Percentiles rank a stretch among this genome's conserved stretches.
These are phyloP conservation scores for Knoxdaviesia capensis DNA, from an alignment of 2,329 filamentous ascomycete genomes.

Conservation along the genomic window DNA sequence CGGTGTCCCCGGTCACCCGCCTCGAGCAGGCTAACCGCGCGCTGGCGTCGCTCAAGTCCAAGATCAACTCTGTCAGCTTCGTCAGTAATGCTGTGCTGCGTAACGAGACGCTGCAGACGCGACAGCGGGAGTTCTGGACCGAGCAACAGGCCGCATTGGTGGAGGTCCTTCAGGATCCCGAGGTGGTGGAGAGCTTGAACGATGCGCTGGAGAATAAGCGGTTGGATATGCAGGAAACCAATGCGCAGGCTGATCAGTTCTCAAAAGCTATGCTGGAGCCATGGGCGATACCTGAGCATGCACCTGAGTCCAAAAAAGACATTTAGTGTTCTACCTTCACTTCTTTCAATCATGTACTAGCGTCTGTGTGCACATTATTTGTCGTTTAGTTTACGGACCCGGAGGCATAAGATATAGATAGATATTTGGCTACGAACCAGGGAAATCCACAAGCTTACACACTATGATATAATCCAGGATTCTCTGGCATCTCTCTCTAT, in stretches of 20 bases:
- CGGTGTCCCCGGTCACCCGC: slow-evolving; percentile 41
- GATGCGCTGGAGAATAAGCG: slow-evolving; percentile 38
- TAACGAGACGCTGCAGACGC: slow-evolving; percentile 48
- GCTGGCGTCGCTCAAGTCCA: slow-evolving; percentile 40
- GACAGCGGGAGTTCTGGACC: slow-evolving; percentile 52
- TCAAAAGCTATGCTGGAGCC: slow-evolving; percentile 19
- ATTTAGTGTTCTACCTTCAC: neutral
- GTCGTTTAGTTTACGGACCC: too few relatives aligned
- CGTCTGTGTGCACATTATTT: too few relatives aligned
- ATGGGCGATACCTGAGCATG: neutral
- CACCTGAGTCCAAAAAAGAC: neutral
- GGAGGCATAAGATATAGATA: too few relatives aligned
- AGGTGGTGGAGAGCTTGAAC: slow-evolving; percentile 52
- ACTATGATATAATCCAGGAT: too few relatives aligned
- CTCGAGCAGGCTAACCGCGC: slow-evolving; percentile 36
- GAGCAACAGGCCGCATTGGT: slow-evolving; percentile 48
- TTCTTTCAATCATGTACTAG: too few relatives aligned
- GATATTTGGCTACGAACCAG: too few relatives aligned
- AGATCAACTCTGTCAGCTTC: slow-evolving; percentile 52
- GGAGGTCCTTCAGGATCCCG: slow-evolving; percentile 59
- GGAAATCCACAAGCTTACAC: too few relatives aligned
- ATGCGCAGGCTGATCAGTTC: slow-evolving; percentile 43
- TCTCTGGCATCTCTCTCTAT: too few relatives aligned
- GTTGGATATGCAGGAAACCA: slow-evolving; percentile 40
- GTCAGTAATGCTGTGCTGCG: slow-evolving; percentile 62